phyloP scores from a whole-genome alignment of 2,329 filamentous ascomycete species.

The Triangularia setosa region DNA sequence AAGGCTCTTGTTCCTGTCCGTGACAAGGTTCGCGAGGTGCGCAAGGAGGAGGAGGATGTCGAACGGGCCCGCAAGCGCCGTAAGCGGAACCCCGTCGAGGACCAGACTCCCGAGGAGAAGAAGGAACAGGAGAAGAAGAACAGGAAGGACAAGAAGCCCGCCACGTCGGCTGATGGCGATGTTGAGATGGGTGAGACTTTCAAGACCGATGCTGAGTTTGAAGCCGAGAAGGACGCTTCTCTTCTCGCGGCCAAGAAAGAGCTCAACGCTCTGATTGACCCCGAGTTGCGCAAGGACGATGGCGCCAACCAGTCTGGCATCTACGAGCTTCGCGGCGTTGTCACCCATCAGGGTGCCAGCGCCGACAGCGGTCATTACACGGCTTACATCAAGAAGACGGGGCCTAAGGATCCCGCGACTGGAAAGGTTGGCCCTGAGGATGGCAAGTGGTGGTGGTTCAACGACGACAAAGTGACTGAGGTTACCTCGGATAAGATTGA shows the following conservation, averaged over 20 bases:
- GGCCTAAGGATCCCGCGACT: slow-evolving; percentile 65
- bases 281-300: slow-evolving; percentile 69
- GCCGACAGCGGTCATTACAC: slow-evolving; percentile 99
- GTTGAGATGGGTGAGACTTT: slow-evolving; percentile 67
- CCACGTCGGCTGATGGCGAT: slow-evolving; percentile 57
- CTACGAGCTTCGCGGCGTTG: slow-evolving; percentile 89
- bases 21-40: slow-evolving; percentile 90
- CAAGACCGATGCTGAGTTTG: slow-evolving; percentile 92
- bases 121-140: slow-evolving; percentile 40
- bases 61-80: slow-evolving; percentile 89
- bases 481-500: slow-evolving; percentile 89
- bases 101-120: slow-evolving; percentile 43
- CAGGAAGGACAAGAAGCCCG: slow-evolving; percentile 36
- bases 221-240: slow-evolving; percentile 74
- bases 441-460: slow-evolving; percentile 99
- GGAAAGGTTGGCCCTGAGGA: slow-evolving; percentile 78
- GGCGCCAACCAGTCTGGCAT: slow-evolving; percentile 90
- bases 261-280: slow-evolving; percentile 71
- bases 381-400: slow-evolving; percentile 91
- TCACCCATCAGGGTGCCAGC: slow-evolving; percentile 94
- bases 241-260: slow-evolving; percentile 84
- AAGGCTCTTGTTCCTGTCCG: slow-evolving; percentile 83
- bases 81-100: slow-evolving; percentile 55
- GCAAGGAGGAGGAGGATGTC: slow-evolving; percentile 91
- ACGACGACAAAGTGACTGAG: slow-evolving; percentile 94